Evolutionary conservation across 768 basidiomycete species (phyloP).

Genomic region (Mycena belliarum): DNA sequence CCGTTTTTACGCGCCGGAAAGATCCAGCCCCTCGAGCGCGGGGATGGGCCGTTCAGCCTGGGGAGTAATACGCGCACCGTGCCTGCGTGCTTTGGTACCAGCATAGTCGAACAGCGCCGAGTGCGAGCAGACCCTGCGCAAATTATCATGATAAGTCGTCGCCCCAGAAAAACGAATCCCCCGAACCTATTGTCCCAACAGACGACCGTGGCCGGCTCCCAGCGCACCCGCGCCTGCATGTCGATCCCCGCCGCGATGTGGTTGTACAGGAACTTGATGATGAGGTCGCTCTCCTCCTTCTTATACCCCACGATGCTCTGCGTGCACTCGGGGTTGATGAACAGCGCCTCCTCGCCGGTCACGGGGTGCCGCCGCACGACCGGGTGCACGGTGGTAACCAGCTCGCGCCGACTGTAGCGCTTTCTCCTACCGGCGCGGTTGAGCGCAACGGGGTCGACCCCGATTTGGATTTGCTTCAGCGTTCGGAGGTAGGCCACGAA

Average conservation of each 20-base stretch:
- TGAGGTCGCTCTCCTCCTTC: conserved; percentile 52
- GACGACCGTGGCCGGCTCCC: conserved; percentile 55
- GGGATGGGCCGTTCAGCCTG: conserved; percentile 46
- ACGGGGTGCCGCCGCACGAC: conserved; percentile 58
- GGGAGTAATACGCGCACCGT: conserved; percentile 43
- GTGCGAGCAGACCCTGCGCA: conserved; percentile 36
- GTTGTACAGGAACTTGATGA: conserved; percentile 56
- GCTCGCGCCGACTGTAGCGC: conserved; percentile 37
- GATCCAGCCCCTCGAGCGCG: conserved; percentile 18
- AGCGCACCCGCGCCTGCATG: conserved; percentile 48
- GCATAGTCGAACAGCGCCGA: conserved; percentile 40
- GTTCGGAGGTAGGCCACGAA: conserved; percentile 60
- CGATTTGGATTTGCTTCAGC: conserved; percentile 55
- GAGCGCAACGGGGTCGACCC: conserved; percentile 48
- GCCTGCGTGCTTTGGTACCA: conserved; percentile 32
- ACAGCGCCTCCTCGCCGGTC: conserved; percentile 61
- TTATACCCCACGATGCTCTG: conserved; percentile 55
- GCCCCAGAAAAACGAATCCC: background rate
- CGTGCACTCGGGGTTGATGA: conserved; percentile 58
- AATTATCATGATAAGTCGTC: background rate
- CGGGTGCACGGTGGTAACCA: conserved; percentile 36
- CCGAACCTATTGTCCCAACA: conserved; percentile 44
- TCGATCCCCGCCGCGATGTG: conserved; percentile 51
- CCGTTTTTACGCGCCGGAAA: background rate
- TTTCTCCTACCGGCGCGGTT: conserved; percentile 46